phyloP scores from a whole-genome alignment of 352 stramenopile species.

The Globisporangium lucens region DNA sequence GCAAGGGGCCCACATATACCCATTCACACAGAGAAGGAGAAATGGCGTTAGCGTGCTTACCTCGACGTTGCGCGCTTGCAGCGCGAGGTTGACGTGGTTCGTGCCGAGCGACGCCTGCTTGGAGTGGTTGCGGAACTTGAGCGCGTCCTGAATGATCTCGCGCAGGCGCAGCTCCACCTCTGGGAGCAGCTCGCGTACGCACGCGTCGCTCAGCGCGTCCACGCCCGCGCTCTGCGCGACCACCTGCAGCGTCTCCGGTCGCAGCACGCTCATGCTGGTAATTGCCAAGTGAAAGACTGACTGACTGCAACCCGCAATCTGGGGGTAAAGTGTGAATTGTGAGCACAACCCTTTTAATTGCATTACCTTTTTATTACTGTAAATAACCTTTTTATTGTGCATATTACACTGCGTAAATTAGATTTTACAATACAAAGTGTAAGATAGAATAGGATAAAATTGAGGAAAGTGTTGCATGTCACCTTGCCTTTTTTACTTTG shows the following conservation, averaged over 20 bases:
- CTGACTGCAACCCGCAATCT: background rate
- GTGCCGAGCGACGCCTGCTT: constrained; percentile 56
- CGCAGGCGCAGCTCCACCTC: constrained; percentile 81
- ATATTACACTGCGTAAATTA: background rate
- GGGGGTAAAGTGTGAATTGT: background rate
- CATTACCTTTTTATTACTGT: background rate
- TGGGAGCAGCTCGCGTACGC: constrained; percentile 60
- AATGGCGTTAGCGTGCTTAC: constrained; percentile 8
- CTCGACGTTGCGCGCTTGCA: constrained; percentile 73
- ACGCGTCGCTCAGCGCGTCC: constrained; percentile 64
- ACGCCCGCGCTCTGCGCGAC: constrained; percentile 74
- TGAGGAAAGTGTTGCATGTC: too few species aligned
- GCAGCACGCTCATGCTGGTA: constrained; percentile 62
- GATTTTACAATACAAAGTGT: background rate
- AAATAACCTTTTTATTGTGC: background rate
- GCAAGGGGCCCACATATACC: background rate
- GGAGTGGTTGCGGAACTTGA: constrained; percentile 81
- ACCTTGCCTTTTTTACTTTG: too few species aligned
- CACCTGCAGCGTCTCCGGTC: constrained; percentile 64
- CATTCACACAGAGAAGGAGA: background rate
- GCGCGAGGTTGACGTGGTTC: constrained; percentile 73
- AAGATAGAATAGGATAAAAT: background rate
- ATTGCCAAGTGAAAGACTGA: background rate
- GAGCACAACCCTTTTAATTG: background rate
- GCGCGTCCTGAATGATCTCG: constrained; percentile 79